Conservation (phyloP, 2,329 filamentous ascomycete species). For the Aspergillus quadricinctus region DNA sequence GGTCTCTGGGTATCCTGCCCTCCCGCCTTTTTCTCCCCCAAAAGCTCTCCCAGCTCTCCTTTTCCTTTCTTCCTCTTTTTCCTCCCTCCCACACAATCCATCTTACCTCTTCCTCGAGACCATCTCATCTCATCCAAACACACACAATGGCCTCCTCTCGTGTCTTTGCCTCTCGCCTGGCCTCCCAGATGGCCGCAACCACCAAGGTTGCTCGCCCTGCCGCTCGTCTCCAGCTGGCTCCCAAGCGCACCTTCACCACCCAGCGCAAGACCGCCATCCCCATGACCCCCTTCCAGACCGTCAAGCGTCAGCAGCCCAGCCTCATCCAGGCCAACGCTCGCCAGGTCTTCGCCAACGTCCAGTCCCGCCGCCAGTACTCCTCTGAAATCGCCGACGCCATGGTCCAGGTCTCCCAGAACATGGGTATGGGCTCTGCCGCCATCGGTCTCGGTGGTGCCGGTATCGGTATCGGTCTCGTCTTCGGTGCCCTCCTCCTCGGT, state of each 20-base stretch:
- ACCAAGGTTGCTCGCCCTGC: constrained; percentile 76
- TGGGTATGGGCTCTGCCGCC: constrained; percentile 83
- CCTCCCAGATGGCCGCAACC: constrained; percentile 62
- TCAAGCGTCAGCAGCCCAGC: constrained; percentile 69
- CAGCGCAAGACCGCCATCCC: constrained; percentile 32
- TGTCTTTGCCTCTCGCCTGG: constrained; percentile 73
- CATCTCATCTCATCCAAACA: constrained; percentile 43
- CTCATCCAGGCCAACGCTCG: constrained; percentile 64
- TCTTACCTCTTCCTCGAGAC: constrained; percentile 33
- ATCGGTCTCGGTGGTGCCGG: constrained; percentile 88
- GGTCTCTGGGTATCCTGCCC: constrained; percentile 23
- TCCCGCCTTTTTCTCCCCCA: constrained; percentile 19
- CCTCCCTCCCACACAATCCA: constrained; percentile 7
- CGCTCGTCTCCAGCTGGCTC: constrained; percentile 60
- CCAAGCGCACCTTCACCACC: constrained; percentile 65
- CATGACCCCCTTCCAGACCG: constrained; percentile 61
- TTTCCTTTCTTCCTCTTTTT: constrained; percentile 13
- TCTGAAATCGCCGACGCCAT: constrained; percentile 81
- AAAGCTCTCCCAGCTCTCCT: constrained; percentile 14
- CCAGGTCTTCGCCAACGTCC: constrained; percentile 55
- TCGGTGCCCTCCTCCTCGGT: constrained; percentile 82
- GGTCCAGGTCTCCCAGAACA: constrained; percentile 86
- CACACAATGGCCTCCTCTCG: constrained; percentile 76
- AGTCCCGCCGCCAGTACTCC: constrained; percentile 72
- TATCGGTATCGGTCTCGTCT: constrained; percentile 95